Percentiles rank a stretch among this genome's conserved stretches.
phyloP scores from a whole-genome alignment of 441 rosid genomes.

The Pelargonium citronellum region DNA sequence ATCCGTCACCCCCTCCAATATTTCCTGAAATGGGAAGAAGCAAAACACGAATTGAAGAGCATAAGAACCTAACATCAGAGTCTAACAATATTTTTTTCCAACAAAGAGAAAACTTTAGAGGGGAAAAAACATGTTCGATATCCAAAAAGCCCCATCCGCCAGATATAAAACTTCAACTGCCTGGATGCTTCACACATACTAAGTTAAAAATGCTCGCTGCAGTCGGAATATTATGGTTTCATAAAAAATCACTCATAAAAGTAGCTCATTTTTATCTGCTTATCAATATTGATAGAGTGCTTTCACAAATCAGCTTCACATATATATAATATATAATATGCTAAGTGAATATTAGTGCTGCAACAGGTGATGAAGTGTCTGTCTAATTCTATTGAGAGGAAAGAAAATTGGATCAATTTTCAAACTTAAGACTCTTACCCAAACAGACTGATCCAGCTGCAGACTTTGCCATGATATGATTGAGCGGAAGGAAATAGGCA shows the following conservation, averaged over 20 bases:
- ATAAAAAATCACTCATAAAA: background rate
- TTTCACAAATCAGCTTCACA: background rate
- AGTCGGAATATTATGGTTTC: background rate
- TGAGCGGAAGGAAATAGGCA: background rate
- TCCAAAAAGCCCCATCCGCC: no score
- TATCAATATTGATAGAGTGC: background rate
- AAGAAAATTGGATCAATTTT: background rate
- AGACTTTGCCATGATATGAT: background rate
- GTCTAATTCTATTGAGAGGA: no score
- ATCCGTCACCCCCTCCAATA: conserved; percentile 75
- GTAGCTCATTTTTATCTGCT: background rate
- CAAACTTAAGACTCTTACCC: background rate
- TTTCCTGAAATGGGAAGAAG: conserved; percentile 47
- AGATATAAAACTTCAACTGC: background rate
- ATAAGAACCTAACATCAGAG: background rate
- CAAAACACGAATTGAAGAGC: background rate
- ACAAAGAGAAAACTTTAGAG: no score
- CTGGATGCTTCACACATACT: background rate
- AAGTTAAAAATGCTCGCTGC: no score
- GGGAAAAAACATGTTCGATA: no score
- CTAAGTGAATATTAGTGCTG: no score
- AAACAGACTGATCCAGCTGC: background rate
- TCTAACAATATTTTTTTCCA: no score
- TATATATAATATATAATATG: background rate
- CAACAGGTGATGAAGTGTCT: no score